Evolutionary conservation across 208 protist genomes (phyloP), one percentile per base, ranked within the genome.

Genomic region (Sergeia podlipaevii): DNA sequence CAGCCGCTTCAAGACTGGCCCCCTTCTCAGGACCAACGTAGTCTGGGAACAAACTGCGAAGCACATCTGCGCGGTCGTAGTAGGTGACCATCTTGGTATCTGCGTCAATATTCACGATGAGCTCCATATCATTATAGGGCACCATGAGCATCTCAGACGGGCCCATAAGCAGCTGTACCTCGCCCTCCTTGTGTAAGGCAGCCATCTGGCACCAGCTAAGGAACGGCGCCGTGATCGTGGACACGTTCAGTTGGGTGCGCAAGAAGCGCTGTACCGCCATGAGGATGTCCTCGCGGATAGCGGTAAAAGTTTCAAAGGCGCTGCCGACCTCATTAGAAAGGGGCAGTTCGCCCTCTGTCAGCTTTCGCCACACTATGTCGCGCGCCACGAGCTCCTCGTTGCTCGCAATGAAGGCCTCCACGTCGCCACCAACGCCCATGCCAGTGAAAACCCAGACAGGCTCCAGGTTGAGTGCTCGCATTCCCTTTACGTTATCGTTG

Each of bases 161-260:
- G 8, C 80, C 86, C 56, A 88, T 74, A 49, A 94, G 69, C 32
- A 89, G 51, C 55, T 89, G 54, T 1, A 74, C 80, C 24, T 86
- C 62, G 21, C 76, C 78, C 56, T 94, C 86, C 44, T 89, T 77
- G 59, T 88, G 74, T 30, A 89, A 69, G 8, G 81, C 72, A 26
- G 68, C 76, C 87, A 94, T 89, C 67, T 94, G 87, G 50, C 79
- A 84, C 87, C 87, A 94, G 45, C 90, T 85, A 3, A 89, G 60
- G 57, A 90, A 91, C 23, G 87, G 87, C 18, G 87, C 80, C 18
- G 82, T 91, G 54, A 91, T 64, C 29, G 74, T 67, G 48, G 81
- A 43, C 15, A 91, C 80, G 51, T 67, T 63, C 48, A 88, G 59
- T 55, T 91, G 72, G 4, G 56, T 62, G 49, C 74, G 78, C 34